phyloP scores from a whole-genome alignment of 192 early-diverging fungal species.

The Cladochytrium replicatum region DNA sequence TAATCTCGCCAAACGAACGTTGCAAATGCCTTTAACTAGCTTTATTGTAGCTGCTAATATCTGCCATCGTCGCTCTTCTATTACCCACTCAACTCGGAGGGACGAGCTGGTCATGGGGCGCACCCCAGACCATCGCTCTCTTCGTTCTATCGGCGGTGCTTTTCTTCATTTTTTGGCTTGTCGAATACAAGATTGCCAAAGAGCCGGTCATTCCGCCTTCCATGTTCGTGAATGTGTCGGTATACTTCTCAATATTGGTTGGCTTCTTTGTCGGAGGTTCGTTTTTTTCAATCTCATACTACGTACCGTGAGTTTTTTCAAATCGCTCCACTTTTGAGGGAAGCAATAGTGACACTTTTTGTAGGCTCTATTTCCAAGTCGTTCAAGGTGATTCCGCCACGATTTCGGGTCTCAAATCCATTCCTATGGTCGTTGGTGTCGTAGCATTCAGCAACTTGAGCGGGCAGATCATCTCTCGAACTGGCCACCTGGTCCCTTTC shows the following conservation, averaged over 20 bases:
- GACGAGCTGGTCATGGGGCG: conserved; percentile 50
- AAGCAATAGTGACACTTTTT: no score
- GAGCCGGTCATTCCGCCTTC: conserved; percentile 63
- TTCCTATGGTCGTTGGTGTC: conserved; percentile 67
- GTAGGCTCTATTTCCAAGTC: conserved; percentile 63
- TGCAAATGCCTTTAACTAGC: no score
- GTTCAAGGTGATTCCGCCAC: conserved; percentile 65
- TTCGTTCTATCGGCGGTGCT: conserved; percentile 55
- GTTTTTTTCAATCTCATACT: conserved; percentile 49
- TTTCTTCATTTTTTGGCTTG: conserved; percentile 25
- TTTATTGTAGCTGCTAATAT: no score
- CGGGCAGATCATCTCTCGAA: conserved; percentile 51
- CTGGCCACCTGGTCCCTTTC: conserved; percentile 52
- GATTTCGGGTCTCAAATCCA: conserved; percentile 56
- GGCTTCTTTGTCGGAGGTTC: conserved; percentile 31
- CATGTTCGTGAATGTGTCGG: conserved; percentile 46
- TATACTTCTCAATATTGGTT: conserved; percentile 17
- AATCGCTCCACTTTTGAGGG: no score
- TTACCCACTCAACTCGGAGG: conserved; percentile 68
- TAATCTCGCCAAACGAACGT: no score
- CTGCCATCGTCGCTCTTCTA: conserved; percentile 48
- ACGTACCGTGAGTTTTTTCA: no score
- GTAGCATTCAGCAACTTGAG: conserved; percentile 54
- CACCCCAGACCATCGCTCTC: conserved; percentile 47
- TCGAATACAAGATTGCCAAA: conserved; percentile 53